Evolutionary conservation across 2,329 filamentous ascomycete species (phyloP), one percentile per base, ranked within the genome.

Genomic region (Aspergillus udagawae): DNA sequence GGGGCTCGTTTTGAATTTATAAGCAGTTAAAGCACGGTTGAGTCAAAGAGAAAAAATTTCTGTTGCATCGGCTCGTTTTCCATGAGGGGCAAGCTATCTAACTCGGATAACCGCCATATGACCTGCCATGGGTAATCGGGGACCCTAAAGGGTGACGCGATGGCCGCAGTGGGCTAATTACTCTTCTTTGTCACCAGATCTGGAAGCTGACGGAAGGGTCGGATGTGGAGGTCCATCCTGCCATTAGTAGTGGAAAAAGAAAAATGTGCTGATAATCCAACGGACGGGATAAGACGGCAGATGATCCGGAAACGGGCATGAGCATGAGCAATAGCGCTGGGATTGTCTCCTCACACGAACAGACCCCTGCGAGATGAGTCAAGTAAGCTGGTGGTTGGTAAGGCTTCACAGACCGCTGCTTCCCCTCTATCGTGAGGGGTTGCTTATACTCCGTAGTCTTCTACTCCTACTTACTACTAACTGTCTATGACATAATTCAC

Each of bases 121-220:
- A 64, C 60, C 54, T 64, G 62, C 62, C 60, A 54, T 59, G 60
- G 32, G 14, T 38, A 17, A 38, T 38, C 14, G 32, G 32, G 32
- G 32, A 38, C 14, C 14, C 14, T 17, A 38, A n/a, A 56, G 52
- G 57, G 60, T 62, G 23, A 63, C 60, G 63, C 47, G 53, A 59
- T 53, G 56, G 59, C 55, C 57, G 58, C 49, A 52, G 60, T 59
- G 60, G 60, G 44, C 14, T 47, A 47, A 55, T 12, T 62, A 52
- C 53, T 56, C 56, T 51, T 51, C 47, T 59, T 61, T 51, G 59
- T 61, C 56, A 61, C 60, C 60, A 63, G 62, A 64, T 62, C 54
- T 61, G 62, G 63, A 57, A 59, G 52, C 42, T 54, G 54, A 63
- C 63, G 63, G 62, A 64, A 60, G 54, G 49, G 58, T 64, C 63